Base-by-base conservation (phyloP, 495 filamentous ascomycete species). In the Trypethelium eluteriae region DNA sequence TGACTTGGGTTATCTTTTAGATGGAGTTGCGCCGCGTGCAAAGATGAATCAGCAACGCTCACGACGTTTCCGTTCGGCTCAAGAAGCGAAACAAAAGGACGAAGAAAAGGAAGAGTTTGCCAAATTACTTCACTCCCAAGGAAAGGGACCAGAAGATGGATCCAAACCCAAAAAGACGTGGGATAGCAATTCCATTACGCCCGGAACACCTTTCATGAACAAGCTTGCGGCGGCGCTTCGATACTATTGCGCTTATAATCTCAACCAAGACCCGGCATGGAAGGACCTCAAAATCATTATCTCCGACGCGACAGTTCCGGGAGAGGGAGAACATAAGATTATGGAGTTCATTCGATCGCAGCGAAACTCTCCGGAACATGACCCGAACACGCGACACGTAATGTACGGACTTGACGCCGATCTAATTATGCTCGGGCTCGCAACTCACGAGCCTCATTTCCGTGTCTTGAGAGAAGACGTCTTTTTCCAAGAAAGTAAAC, bases 311-410 rank as follows among this genome's bases (percentile, higher is more conserved):
- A 96, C 92, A 0, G 94, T 99, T 25, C 94, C 94, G 46, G 94
- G 94, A 70, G 94, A 99, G 77, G 94, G 94, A 74, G 94, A 99
- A 76, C 94, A 99, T 77, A 99, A 99, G 80, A 97, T 99, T 70
- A 99, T 99, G 94, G 86, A 96, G 56, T 99, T 98, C 73, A 84
- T 99, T 68, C 87, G 94, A 70, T 96, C 93, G 35, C 95, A 99
- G 77, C 88, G 94, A 69, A 82, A 87, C 44, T 91, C 89, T 38
- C 90, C 93, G 1, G 87, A 93, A 64, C 93, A 99, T 75, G 88
- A 99, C 72, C 95, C 94, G 39, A 98, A 99, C 74, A 97, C 95
- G 14, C 88, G 70, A 62, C 70, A 72, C 53, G 70, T 72, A 9
- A 68, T 72, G 62, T 71, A 70, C 38, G 70, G 70, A 61, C 68